Evolutionary conservation across 345 rosid species (phyloP).

Genomic region (Nasturtium officinale): DNA sequence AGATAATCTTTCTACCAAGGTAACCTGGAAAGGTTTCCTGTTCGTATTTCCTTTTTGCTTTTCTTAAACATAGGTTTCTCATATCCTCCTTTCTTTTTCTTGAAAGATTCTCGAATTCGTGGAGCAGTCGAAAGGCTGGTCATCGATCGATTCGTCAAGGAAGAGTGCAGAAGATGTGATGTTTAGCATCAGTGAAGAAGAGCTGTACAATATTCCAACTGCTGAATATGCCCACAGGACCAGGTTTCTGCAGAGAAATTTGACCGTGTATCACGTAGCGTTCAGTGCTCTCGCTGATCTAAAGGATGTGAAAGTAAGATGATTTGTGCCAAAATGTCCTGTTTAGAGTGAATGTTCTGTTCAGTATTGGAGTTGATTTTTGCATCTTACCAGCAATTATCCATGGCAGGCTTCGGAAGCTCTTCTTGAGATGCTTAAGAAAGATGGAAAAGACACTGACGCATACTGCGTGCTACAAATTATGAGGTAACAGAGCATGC

Average conservation of each 20-base stretch:
- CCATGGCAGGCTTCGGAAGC: conserved; percentile 67
- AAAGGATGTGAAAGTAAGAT: conserved; percentile 68
- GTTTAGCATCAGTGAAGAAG: conserved; percentile 82
- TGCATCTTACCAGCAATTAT: conserved; percentile 21
- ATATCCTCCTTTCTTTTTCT: conserved; percentile 21
- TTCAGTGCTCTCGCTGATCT: conserved; percentile 84
- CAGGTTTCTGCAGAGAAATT: conserved; percentile 60
- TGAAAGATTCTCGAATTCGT: conserved; percentile 81
- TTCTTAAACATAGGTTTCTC: conserved; percentile 17
- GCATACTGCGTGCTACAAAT: conserved; percentile 59
- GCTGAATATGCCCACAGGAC: conserved; percentile 69
- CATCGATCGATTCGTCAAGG: conserved; percentile 63
- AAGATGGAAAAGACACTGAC: conserved; percentile 69
- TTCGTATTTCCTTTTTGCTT: neutral
- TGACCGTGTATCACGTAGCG: conserved; percentile 84
- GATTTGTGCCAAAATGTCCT: conserved; percentile 14
- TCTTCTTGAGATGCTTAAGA: conserved; percentile 76
- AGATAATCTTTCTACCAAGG: conserved; percentile 71
- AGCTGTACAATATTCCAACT: conserved; percentile 82
- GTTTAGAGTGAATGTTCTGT: neutral
- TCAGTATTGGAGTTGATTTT: conserved; percentile 16
- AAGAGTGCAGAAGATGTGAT: conserved; percentile 69
- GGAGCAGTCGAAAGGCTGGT: conserved; percentile 90
- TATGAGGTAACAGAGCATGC: conserved; percentile 59
- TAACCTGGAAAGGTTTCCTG: conserved; percentile 30